Base-by-base conservation (phyloP, 2,329 filamentous ascomycete genomes). In the Aschersonia sp. region DNA sequence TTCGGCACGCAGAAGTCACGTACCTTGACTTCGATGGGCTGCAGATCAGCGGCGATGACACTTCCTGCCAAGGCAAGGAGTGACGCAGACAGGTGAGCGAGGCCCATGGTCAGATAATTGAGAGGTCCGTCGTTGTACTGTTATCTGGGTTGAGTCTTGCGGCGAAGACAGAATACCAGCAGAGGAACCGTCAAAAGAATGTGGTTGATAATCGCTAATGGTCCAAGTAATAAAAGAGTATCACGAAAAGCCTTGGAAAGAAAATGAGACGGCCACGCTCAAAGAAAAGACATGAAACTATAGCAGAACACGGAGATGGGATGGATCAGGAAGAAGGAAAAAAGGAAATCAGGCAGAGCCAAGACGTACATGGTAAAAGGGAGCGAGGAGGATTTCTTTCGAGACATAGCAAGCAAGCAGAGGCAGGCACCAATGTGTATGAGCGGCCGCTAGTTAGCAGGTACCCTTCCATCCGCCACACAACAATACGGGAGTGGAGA, bases 1-100 rank as follows among this genome's bases (percentile, higher is more conserved):
- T 20, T 20, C 20, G 20, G 20, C 20, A 20, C 20, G 29, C 20
- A 10, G 12, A 43, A 41, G n/a, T 20, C 30, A 43, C 61, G 9
- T 65, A 82, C 81, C 77, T 89, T 89, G 73, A 80, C 79, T 56
- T 78, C 67, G 58, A 85, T 82, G 51, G 79, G 73, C 55, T 80
- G 66, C 31, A 77, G 61, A 50, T 69, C 65, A 44, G 66, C 66
- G 46, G 65, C 65, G 31, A 68, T 57, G 54, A 66, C 62, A 47
- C 68, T 60, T 51, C 66, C 65, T 51, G 68, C 57, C 51, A 73
- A 55, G 48, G 68, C 62, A 53, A 71, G 59, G 43, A 66, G 58
- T 50, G 65, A 55, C 45, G 61, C 45, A 40, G 58, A 55, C 48
- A 58, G 48, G 55, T 59, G 59, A 44, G 61, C 59, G 44, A 61